Conservation (phyloP, 495 filamentous ascomycete genomes). For the Xylaria bambusicola region DNA sequence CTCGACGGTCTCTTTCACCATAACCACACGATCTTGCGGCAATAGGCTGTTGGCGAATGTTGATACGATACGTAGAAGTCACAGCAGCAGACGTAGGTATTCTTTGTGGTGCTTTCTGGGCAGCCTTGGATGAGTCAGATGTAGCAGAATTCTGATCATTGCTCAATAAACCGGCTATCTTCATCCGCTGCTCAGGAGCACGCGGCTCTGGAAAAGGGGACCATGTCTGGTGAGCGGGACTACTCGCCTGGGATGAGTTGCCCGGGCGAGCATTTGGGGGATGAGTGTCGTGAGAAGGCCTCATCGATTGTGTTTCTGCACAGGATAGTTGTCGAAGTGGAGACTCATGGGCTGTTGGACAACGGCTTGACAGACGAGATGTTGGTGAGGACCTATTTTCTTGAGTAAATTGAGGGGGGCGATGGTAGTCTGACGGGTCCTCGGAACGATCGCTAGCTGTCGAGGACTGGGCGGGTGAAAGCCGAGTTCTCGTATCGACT, state of each 20-base stretch:
- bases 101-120: constrained; percentile 29
- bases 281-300: constrained; percentile 22
- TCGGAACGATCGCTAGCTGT: constrained; percentile 40
- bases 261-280: constrained; percentile 22
- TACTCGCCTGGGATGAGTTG: constrained; percentile 21
- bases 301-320: constrained; percentile 21
- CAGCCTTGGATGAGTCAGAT: constrained; percentile 21
- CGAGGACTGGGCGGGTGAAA: constrained; percentile 39
- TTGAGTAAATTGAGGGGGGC: constrained; percentile 21
- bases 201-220: constrained; percentile 27
- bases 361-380: constrained; percentile 19
- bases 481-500: constrained; percentile 32
- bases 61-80: constrained; percentile 46
- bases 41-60: constrained; percentile 85
- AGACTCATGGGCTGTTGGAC: constrained; percentile 15
- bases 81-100: constrained; percentile 15
- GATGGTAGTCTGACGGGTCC: constrained; percentile 33
- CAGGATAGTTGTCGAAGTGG: constrained; percentile 20
- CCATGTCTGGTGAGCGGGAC: constrained; percentile 23
- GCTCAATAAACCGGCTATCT: constrained; percentile 47
- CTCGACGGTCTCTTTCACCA: constrained; percentile 87
- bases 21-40: constrained; percentile 93
- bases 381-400: constrained; percentile 22
- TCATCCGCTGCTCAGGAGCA: constrained; percentile 44
- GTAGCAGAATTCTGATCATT: constrained; percentile 24